Evolutionary conservation across 768 basidiomycete genomes (phyloP).

Genomic region (Coprinopsis strossmayeri): DNA sequence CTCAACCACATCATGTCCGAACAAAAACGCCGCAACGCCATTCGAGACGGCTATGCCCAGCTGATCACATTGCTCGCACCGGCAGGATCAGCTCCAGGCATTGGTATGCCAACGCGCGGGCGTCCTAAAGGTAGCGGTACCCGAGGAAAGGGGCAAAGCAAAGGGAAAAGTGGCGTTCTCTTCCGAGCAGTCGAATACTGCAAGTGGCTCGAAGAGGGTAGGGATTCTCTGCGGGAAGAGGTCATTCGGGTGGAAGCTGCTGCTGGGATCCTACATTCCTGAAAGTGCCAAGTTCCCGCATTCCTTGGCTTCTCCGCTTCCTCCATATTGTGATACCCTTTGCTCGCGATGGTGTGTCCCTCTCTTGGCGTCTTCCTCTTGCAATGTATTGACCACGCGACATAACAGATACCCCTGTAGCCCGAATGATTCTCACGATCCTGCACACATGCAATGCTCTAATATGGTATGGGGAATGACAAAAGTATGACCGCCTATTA

Average conservation of each 20-base stretch:
- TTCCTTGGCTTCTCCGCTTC: slow-evolving; percentile 13
- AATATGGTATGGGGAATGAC: background rate
- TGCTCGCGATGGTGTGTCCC: background rate
- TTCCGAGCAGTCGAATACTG: slow-evolving; percentile 85
- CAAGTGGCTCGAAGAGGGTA: slow-evolving; percentile 80
- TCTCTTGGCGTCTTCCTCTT: background rate
- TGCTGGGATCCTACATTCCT: slow-evolving; percentile 41
- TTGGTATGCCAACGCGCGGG: slow-evolving; percentile 72
- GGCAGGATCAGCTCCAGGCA: slow-evolving; percentile 58
- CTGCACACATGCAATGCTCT: background rate
- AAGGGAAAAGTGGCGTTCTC: slow-evolving; percentile 86
- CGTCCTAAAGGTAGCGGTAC: slow-evolving; percentile 75
- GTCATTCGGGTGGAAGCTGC: slow-evolving; percentile 61
- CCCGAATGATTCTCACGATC: no score
- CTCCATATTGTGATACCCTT: background rate
- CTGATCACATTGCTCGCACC: slow-evolving; percentile 77
- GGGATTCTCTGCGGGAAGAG: slow-evolving; percentile 63
- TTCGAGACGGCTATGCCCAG: slow-evolving; percentile 85
- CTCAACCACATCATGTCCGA: slow-evolving; percentile 94
- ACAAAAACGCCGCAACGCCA: slow-evolving; percentile 88
- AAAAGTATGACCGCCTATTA: background rate
- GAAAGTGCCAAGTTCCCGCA: background rate
- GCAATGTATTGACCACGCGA: background rate
- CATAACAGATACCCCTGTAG: background rate
- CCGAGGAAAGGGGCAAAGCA: slow-evolving; percentile 59